These are phyloP conservation scores for Calamus simplicifolius DNA, from an alignment of 176 grass and related monocot species.

Conservation along the genomic window DNA sequence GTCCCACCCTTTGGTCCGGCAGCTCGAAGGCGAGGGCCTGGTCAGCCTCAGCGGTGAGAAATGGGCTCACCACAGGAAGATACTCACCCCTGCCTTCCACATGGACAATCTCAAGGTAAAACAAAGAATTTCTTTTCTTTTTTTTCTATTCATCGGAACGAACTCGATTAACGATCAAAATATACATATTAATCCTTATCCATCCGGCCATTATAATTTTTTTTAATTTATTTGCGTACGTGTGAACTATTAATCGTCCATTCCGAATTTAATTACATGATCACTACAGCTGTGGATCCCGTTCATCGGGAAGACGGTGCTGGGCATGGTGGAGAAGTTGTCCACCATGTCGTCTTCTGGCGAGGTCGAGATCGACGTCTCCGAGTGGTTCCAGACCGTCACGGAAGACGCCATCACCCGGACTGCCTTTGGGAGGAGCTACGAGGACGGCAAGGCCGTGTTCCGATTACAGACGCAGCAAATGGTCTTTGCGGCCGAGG, in stretches of 20 bases:
- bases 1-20: slow-evolving; percentile 65
- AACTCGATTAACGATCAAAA: too few species aligned
- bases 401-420: slow-evolving; percentile 72
- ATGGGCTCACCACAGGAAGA: slow-evolving; percentile 79
- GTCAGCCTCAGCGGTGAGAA: slow-evolving; percentile 68
- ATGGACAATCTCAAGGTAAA: slow-evolving; percentile 80
- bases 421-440: slow-evolving; percentile 60
- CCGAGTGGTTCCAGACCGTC: slow-evolving; percentile 74
- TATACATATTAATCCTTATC: neutral
- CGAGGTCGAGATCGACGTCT: slow-evolving; percentile 77
- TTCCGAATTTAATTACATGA: neutral
- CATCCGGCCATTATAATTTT: too few species aligned
- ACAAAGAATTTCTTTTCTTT: neutral
- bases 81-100: slow-evolving; percentile 58
- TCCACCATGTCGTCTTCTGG: slow-evolving; percentile 44
- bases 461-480: slow-evolving; percentile 65
- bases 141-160: neutral
- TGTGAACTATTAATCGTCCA: too few species aligned
- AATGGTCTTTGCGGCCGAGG: slow-evolving; percentile 68
- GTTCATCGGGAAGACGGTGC: slow-evolving; percentile 47
- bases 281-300: slow-evolving; percentile 67
- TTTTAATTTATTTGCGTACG: too few species aligned
- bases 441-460: slow-evolving; percentile 57
- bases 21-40: slow-evolving; percentile 83
- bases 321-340: slow-evolving; percentile 46